These are phyloP conservation scores for Colletotrichum costaricense DNA, from an alignment of 2,329 filamentous ascomycete species.

Conservation along the genomic window DNA sequence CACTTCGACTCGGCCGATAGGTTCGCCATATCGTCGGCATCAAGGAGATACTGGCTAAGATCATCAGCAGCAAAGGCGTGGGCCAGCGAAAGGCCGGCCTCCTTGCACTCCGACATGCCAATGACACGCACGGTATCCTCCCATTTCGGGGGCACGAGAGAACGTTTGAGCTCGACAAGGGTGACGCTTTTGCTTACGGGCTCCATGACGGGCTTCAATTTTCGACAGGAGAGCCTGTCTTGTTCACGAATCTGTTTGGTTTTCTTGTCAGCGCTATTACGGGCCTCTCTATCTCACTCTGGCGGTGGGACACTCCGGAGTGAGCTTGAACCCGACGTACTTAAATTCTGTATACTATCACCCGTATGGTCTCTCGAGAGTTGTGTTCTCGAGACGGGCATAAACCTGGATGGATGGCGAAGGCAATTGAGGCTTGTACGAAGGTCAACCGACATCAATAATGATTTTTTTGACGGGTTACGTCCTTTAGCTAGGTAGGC, in stretches of 20 bases:
- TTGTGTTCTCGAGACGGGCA: constrained; percentile 67
- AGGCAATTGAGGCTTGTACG: constrained; percentile 67
- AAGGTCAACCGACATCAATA: constrained; percentile 71
- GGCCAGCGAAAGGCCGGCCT: constrained; percentile 77
- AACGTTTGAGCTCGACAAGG: constrained; percentile 43
- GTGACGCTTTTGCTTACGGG: constrained; percentile 38
- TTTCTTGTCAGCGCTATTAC: not conserved
- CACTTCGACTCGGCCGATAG: constrained; percentile 76
- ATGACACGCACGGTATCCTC: constrained; percentile 71
- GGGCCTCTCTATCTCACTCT: not conserved
- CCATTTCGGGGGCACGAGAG: constrained; percentile 65
- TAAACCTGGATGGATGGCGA: constrained; percentile 67
- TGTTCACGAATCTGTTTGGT: constrained; percentile 32
- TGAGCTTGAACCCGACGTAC: constrained; percentile 42
- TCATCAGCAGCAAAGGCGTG: constrained; percentile 83
- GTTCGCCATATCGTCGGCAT: constrained; percentile 73
- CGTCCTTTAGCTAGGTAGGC: constrained; percentile 32
- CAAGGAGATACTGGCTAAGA: constrained; percentile 79
- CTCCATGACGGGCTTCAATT: constrained; percentile 45
- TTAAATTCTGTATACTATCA: constrained; percentile 67
- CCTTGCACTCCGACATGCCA: constrained; percentile 74
- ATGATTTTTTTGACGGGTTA: constrained; percentile 45
- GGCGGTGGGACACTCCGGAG: not conserved
- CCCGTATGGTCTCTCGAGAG: constrained; percentile 66
- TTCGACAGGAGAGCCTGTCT: constrained; percentile 14